Base-by-base conservation (phyloP, 768 basidiomycete genomes). In the Mycena latifolia region DNA sequence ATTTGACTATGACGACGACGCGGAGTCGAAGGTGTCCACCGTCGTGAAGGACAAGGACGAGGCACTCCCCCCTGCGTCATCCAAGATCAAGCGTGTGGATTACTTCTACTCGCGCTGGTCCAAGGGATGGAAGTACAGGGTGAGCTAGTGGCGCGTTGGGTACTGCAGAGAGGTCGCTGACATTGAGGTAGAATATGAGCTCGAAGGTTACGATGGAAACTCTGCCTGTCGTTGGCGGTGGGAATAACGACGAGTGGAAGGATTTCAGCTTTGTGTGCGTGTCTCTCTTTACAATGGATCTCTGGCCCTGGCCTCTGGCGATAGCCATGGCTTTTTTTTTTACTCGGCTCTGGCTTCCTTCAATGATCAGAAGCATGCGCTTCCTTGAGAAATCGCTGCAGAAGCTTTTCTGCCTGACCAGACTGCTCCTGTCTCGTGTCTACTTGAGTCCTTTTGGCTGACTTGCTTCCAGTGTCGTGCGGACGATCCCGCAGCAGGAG, bases 21-120 rank as follows among this genome's bases (percentile, higher is more conserved):
- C 12, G 3, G 77, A 81, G 60, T 82, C 81, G 2, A 78, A 76
- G 58, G 63, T 64, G 9, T 74, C 79, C 0, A 78, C 81, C 0
- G 69, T 79, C 14, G 77, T 74, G 27, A 76, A 72, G 37, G 79
- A 81, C 15, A 76, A 72, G 37, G 79, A 81, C 15, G 81, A 82
- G 41, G 69, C 75, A 0, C 70, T 82, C 3, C 77, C 84, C 58
- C 74, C 78, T 7, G 83, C 84, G 29, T 83, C 84, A 18, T 77
- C 87, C 60, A 87, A 89, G 76, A 77, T 89, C 73, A 88, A 89
- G 72, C 85, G 86, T 2, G 83, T 89, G 47, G 88, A 89, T 71
- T 79, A 85, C 68, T 88, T 87, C 69, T 88, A 85, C 73, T 87
- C 85, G 71, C 76, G 80, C 65, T 88, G 87, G 87, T 78, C 79